A percentile compares a stretch with the other conserved stretches of the same genome.
Conservation (phyloP, 179 eudicot genomes). For the Actinidia polygama region DNA sequence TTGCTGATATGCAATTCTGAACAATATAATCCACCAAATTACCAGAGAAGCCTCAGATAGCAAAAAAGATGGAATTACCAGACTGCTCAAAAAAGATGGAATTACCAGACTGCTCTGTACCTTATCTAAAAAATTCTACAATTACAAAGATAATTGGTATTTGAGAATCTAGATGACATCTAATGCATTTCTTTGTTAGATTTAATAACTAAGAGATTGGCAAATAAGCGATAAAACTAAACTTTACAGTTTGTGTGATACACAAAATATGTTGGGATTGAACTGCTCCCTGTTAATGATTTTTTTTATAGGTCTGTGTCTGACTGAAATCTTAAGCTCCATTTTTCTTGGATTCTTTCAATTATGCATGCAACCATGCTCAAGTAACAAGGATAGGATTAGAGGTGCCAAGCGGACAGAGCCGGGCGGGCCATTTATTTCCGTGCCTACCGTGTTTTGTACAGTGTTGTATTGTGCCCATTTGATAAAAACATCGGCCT, state of each 20-base stretch:
- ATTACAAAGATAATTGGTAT: neutral
- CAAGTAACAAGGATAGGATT: neutral
- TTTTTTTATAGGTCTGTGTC: too few relatives aligned
- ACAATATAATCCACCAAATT: neutral
- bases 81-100: slow-evolving; percentile 2
- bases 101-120: neutral
- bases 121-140: neutral
- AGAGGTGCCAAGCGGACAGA: neutral
- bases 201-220: neutral
- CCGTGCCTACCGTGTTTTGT: too few relatives aligned
- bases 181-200: neutral
- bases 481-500: too few relatives aligned
- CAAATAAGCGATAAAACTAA: neutral
- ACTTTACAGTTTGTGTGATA: too few relatives aligned
- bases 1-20: neutral
- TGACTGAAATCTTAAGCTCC: neutral
- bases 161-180: slow-evolving; percentile 10
- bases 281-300: too few relatives aligned
- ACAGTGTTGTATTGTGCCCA: neutral
- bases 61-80: neutral
- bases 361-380: slow-evolving; percentile 12
- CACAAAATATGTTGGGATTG: too few relatives aligned
- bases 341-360: neutral
- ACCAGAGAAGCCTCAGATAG: neutral
- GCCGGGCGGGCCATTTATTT: too few relatives aligned